Evolutionary conservation across 306 rosid genomes (phyloP), one percentile per base, ranked within the genome.

Genomic region (Casuarina cunninghamiana): DNA sequence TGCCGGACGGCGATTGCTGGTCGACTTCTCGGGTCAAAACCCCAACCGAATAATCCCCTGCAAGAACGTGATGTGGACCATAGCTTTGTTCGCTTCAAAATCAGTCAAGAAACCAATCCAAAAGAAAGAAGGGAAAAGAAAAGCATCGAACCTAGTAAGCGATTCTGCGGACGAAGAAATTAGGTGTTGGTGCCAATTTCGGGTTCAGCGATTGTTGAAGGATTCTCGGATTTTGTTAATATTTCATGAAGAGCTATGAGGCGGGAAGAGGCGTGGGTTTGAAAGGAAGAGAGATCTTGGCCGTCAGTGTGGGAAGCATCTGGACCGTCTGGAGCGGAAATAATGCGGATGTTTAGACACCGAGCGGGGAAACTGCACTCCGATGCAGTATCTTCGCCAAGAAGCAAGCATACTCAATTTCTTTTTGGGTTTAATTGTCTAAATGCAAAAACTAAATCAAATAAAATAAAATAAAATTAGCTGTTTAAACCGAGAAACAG

Each of bases 401-500:
- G 66, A 60, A 10, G 10, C 66, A 26, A 26, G 32, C 1, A 26
- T 26, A 26, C 32, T 0, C 32, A 26, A 26, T 26, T 26, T 26
- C 32, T 26, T 26, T 26, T 26, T 26, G 32, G 32, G 32, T 26
- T 26, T 26, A 26, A 26, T 26, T 1, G 32, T 26, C 32, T 26
- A 26, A 26, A 26, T 26, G 32, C 32, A 26, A 26, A 26, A 26
- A 26, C 32, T 26, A 26, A 26, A 26, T 26, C 0, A n/a, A n/a
- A n/a, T n/a, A n/a, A n/a, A n/a, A n/a, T n/a, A n/a, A 26, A 26
- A 26, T 26, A 0, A 21, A 21, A 21, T 21, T 21, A 26, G 32
- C 44, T 93, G 96, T 35, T 78, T 58, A 51, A 87, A 53, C 12
- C 77, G 80, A 8, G 91, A 80, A 6, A 86, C 51, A 0, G 92